Evolutionary conservation across 192 early-diverging fungal species (phyloP).

Genomic region (Chytriomyces hyalinus): DNA sequence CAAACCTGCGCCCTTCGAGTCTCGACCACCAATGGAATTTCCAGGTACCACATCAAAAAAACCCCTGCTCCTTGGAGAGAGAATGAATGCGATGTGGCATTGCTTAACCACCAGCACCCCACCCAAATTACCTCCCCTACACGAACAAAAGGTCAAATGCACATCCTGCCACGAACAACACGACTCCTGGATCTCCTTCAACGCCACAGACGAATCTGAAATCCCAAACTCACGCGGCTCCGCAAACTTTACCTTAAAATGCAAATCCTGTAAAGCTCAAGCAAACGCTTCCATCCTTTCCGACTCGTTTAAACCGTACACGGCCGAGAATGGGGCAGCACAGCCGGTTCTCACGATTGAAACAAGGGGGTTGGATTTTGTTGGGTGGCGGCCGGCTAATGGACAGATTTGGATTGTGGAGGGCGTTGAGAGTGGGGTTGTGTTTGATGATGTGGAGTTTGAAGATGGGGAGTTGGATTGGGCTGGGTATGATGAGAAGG

Average conservation of each 20-base stretch:
- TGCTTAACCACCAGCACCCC: not conserved
- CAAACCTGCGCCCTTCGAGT: constrained; percentile 67
- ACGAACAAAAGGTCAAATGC: constrained; percentile 64
- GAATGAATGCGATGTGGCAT: not conserved
- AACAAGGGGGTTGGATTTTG: constrained; percentile 82
- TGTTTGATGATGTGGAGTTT: constrained; percentile 82
- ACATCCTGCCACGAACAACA: constrained; percentile 78
- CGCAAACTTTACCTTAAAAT: constrained; percentile 88
- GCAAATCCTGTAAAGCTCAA: constrained; percentile 40
- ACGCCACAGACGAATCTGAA: constrained; percentile 63
- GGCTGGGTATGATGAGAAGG: constrained; percentile 91
- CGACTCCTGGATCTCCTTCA: constrained; percentile 70
- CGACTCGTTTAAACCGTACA: constrained; percentile 57
- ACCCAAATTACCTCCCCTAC: not conserved
- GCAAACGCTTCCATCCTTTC: constrained; percentile 32
- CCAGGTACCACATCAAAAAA: constrained; percentile 22
- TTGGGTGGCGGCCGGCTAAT: constrained; percentile 74
- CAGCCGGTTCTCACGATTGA: constrained; percentile 74
- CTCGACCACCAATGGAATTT: constrained; percentile 73
- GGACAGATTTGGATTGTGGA: constrained; percentile 63
- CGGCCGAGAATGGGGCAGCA: constrained; percentile 64
- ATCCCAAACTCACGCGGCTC: constrained; percentile 75
- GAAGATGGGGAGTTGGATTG: constrained; percentile 73
- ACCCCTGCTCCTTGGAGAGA: not conserved
- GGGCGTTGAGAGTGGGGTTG: constrained; percentile 70